Evolutionary conservation across 1,139 yeast species (phyloP), one percentile per base, ranked within the genome.

Genomic region (Casaregolazyma suthepensis): DNA sequence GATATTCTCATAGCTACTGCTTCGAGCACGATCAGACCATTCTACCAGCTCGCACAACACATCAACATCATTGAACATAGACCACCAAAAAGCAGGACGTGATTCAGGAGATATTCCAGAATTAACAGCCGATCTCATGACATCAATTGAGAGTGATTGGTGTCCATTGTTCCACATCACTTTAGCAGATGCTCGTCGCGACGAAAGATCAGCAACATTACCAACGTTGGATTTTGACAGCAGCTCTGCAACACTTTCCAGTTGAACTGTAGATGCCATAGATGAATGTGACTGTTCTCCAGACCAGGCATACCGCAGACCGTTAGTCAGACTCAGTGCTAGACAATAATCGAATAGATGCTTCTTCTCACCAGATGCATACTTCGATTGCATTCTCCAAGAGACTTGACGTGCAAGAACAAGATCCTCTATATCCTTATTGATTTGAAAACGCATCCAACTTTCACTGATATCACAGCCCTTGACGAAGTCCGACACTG

Each of bases 1-100:
- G 3, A 90, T 81, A 7, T 69, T 71, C 1, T 77, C 73, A 0
- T 90, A 81, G 22, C 82, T 74, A 55, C 84, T 94, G 54, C 83
- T 85, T 49, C 86, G 77, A 0, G 95, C 85, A 45, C 75, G 77
- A 0, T 88, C 76, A 54, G 82, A 72, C 96, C 96, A 89, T 49
- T 78, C 75, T 0, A 84, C 88, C 53, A 88, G 66, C 67, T 71
- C 54, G 18, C 66, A 57, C 37, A 59, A 57, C 1, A 62, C 54
- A 12, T 60, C 62, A 1, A 61, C 53, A 1, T 53, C 49, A 44
- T 56, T 48, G 31, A 48, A 54, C 15, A 53, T 45, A 17, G 22
- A 38, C 15, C 26, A 20, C 29, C 29, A 44, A 26, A 9, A 45
- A 9, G 26, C 15, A 2, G 51, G 37, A 12, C 50, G 45, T 9